Evolutionary conservation across 768 basidiomycete species (phyloP).

Genomic region (Phlebiopsis flavidoalba): DNA sequence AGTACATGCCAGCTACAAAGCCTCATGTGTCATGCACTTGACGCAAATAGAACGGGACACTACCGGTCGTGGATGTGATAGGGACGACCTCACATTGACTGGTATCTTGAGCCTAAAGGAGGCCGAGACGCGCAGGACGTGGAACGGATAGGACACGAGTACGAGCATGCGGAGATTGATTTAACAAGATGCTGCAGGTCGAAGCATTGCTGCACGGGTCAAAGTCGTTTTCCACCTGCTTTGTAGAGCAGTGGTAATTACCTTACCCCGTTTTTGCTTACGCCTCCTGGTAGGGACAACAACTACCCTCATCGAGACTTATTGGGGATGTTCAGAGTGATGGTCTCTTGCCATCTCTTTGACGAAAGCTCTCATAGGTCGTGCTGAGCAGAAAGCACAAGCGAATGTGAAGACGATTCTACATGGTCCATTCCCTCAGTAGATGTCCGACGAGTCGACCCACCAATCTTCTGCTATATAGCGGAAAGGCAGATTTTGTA

Average conservation of each 20-base stretch:
- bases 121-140: conserved; percentile 69
- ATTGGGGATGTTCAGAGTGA: conserved; percentile 80
- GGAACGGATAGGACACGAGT: conserved; percentile 86
- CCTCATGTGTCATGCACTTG: conserved; percentile 80
- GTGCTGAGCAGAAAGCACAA: conserved; percentile 40
- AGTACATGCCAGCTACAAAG: conserved; percentile 88
- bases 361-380: conserved; percentile 55
- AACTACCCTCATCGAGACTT: conserved; percentile 80
- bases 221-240: no score
- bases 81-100: conserved; percentile 92
- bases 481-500: neutral
- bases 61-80: conserved; percentile 73
- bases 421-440: conserved; percentile 90
- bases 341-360: conserved; percentile 64
- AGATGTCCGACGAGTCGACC: conserved; percentile 50
- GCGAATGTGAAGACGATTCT: conserved; percentile 64
- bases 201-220: no score
- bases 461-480: neutral
- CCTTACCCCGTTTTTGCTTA: no score
- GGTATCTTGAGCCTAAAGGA: conserved; percentile 95
- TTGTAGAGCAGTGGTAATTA: no score
- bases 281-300: no score
- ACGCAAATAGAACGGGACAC: conserved; percentile 70
- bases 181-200: conserved; percentile 84
- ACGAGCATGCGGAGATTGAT: conserved; percentile 89